A percentile compares a stretch with the other conserved stretches of the same genome.
Evolutionary conservation across 1,284 basidiomycete genomes (phyloP).

Genomic region (Pseudozyma tsukubaensis): DNA sequence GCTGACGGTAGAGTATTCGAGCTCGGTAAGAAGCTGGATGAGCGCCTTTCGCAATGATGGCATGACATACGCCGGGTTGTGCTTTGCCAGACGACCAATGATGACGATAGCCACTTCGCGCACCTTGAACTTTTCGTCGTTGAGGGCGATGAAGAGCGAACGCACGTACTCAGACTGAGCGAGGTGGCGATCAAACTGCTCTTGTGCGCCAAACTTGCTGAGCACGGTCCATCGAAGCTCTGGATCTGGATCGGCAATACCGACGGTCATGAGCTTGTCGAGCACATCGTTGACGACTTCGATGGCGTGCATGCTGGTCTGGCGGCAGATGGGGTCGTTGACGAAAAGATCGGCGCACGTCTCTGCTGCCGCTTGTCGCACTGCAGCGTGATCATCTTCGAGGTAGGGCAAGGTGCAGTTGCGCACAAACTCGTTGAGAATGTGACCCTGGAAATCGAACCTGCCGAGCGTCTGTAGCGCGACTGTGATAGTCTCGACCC

Average conservation of each 20-base stretch:
- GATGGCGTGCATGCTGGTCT: conserved; percentile 94
- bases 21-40: conserved; percentile 94
- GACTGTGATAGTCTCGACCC: conserved; percentile 79
- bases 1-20: conserved; percentile 93
- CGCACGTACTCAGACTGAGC: conserved; percentile 98
- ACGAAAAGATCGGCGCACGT: conserved; percentile 91
- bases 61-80: conserved; percentile 99
- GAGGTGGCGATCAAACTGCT: conserved; percentile 97
- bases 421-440: conserved; percentile 95
- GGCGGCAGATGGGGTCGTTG: conserved; percentile 94
- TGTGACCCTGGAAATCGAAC: conserved; percentile 89
- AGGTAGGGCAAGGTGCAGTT: conserved; percentile 91
- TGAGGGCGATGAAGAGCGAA: conserved; percentile 95
- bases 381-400: conserved; percentile 89
- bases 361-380: conserved; percentile 88
- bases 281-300: conserved; percentile 98
- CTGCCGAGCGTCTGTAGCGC: conserved; percentile 88
- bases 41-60: conserved; percentile 94
- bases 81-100: conserved; percentile 91
- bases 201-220: conserved; percentile 86
- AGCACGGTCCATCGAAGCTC: conserved; percentile 74
- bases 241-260: conserved; percentile 86
- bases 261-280: conserved; percentile 95
- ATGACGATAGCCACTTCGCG: conserved; percentile 88
- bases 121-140: conserved; percentile 96